These are phyloP conservation scores for Naumovozyma baii DNA, from an alignment of 805 yeast species.

Conservation along the genomic window DNA sequence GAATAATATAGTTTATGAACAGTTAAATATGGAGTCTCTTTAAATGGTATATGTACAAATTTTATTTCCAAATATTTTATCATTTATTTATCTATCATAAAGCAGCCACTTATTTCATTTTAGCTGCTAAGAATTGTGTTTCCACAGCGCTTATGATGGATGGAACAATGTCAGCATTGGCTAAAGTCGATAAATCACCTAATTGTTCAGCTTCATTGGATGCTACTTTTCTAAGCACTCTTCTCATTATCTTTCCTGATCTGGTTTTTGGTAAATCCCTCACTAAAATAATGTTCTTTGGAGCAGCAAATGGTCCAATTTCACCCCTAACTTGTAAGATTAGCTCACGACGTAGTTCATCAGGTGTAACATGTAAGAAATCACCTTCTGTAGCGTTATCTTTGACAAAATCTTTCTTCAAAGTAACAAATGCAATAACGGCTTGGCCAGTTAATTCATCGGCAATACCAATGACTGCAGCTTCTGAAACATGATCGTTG, in stretches of 20 bases:
- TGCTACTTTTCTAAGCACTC: conserved; percentile 85
- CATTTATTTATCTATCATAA: neutral
- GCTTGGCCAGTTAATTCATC: conserved; percentile 98
- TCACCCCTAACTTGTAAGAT: conserved; percentile 67
- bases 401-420: conserved; percentile 40
- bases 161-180: conserved; percentile 78
- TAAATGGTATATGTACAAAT: no score
- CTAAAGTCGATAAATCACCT: conserved; percentile 84
- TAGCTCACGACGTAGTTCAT: conserved; percentile 46
- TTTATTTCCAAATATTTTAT: no score
- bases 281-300: conserved; percentile 71
- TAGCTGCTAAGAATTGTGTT: conserved; percentile 33
- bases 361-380: conserved; percentile 26
- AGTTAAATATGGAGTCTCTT: no score
- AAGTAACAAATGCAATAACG: conserved; percentile 85
- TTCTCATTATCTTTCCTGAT: conserved; percentile 97
- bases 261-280: conserved; percentile 95
- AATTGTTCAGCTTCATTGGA: conserved; percentile 87
- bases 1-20: neutral
- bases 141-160: conserved; percentile 64
- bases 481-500: conserved; percentile 73
- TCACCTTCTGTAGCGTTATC: conserved; percentile 26
- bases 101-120: conserved; percentile 9
- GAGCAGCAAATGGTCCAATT: conserved; percentile 77
- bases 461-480: conserved; percentile 92